Evolutionary conservation across 495 filamentous ascomycete species (phyloP).

Genomic region (Aspergillus campestris): DNA sequence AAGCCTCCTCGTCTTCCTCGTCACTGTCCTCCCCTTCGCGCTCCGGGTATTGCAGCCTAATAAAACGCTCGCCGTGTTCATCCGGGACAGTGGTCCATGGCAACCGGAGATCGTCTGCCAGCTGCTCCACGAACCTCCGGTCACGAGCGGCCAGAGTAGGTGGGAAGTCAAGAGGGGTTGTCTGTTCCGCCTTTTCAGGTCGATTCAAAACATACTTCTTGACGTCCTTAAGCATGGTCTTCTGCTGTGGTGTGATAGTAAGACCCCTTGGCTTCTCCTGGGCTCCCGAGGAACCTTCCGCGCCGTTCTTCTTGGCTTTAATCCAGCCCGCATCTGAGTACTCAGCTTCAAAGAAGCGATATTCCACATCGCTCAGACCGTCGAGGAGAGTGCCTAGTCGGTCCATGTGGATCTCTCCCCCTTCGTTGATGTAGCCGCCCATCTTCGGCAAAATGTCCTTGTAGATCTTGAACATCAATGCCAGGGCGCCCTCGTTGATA

Average conservation of each 20-base stretch:
- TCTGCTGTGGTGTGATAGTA: conserved; percentile 73
- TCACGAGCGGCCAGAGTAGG: conserved; percentile 71
- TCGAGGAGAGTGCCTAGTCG: conserved; percentile 72
- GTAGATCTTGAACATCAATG: conserved; percentile 96
- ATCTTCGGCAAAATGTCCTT: conserved; percentile 80
- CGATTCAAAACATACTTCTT: conserved; percentile 71
- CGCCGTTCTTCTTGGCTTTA: conserved; percentile 56
- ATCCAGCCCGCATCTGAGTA: conserved; percentile 86
- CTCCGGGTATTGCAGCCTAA: conserved; percentile 62
- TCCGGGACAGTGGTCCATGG: conserved; percentile 74
- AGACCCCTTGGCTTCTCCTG: conserved; percentile 53
- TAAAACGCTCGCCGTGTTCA: conserved; percentile 68
- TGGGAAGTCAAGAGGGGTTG: conserved; percentile 60
- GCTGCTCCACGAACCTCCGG: conserved; percentile 82
- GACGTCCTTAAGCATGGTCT: conserved; percentile 69
- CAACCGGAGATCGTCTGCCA: conserved; percentile 73
- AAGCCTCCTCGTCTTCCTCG: conserved; percentile 76
- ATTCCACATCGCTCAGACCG: conserved; percentile 76
- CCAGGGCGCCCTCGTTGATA: conserved; percentile 95
- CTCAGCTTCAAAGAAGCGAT: conserved; percentile 84
- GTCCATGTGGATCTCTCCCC: conserved; percentile 79
- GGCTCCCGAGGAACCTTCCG: conserved; percentile 43
- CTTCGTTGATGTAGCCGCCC: conserved; percentile 94
- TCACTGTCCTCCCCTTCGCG: conserved; percentile 47
- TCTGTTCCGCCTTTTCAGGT: conserved; percentile 30